Evolutionary conservation across 2,329 filamentous ascomycete genomes (phyloP), one percentile per base, ranked within the genome.

Genomic region (Colletotrichum eremochloae): DNA sequence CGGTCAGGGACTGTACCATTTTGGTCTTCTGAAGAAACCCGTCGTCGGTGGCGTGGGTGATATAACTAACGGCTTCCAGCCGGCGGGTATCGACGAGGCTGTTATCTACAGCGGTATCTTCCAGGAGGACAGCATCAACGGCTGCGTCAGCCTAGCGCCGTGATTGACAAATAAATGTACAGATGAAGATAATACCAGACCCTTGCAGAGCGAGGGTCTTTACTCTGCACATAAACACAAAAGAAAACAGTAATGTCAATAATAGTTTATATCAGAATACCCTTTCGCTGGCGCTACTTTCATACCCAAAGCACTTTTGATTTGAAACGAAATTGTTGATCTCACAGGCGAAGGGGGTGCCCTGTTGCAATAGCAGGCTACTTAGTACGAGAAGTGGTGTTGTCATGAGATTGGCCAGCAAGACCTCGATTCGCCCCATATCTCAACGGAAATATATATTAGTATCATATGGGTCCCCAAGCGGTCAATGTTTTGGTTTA

Each of bases 11-110:
- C 88, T 91, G 77, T 90, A 86, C 78, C 90, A 92, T 77, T 86
- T 91, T 61, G 90, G 90, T 53, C 78, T 90, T 1, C 80, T 92
- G 70, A 92, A 91, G 85, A 91, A 91, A 83, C 85, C 87, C 3
- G 83, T 86, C 50, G 74, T 86, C 50, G 74, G 79, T 38, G 81
- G 79, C 42, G 78, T 76, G 58, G 85, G 89, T 73, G 82, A 88
- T 44, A 63, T 73, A 31, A 83, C 82, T 50, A 84, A 83, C 48
- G 87, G 86, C 3, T 84, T 81, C 75, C 88, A 90, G 77, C 80
- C 82, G 67, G 75, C 79, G 11, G 83, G 80, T 24, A 85, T 89
- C 68, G 77, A 88, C 74, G 88, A 90, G 77, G 87, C 86, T 1
- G 76, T 89, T 42, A 81, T 88, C 38, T 89, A 82, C 74, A 85